Conservation (phyloP, 2,329 filamentous ascomycete genomes). For the Lithohypha guttulata region DNA sequence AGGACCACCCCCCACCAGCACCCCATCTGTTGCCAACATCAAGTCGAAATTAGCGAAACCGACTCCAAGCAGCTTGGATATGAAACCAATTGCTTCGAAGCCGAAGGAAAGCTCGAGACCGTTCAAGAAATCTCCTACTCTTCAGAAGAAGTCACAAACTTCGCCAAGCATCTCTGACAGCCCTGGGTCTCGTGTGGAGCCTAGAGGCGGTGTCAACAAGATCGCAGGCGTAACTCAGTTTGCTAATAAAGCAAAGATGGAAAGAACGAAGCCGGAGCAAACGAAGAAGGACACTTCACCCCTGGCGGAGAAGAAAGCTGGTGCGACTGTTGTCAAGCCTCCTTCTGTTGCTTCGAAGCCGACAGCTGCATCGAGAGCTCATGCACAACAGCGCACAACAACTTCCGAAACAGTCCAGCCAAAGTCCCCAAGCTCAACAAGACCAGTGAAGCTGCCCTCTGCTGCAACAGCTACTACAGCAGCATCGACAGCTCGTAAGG, state of each 20-base stretch:
- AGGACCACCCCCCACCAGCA: neutral
- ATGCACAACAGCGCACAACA: conserved; percentile 8
- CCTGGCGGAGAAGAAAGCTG: conserved; percentile 26
- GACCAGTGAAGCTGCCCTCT: conserved; percentile 30
- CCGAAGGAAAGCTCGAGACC: conserved; percentile 10
- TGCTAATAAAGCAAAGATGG: conserved; percentile 23
- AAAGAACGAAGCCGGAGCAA: conserved; percentile 12
- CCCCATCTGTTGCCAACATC: neutral
- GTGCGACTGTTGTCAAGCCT: conserved; percentile 26
- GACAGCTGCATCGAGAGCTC: conserved; percentile 7
- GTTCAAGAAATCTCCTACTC: conserved; percentile 10
- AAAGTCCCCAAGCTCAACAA: conserved; percentile 28
- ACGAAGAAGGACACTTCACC: conserved; percentile 20
- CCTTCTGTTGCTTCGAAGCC: conserved; percentile 8
- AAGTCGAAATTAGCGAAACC: neutral
- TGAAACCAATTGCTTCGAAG: conserved; percentile 7
- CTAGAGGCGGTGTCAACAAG: conserved; percentile 21
- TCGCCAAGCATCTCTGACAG: conserved; percentile 13
- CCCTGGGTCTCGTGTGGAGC: neutral
- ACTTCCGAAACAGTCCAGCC: conserved; percentile 23
- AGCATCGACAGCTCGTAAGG: conserved; percentile 26
- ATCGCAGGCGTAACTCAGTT: conserved; percentile 24
- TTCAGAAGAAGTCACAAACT: conserved; percentile 11
- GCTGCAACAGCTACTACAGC: conserved; percentile 33
- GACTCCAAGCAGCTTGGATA: neutral